phyloP scores from a whole-genome alignment of 176 grass and related monocot species.

The Musa schizocarpa region DNA sequence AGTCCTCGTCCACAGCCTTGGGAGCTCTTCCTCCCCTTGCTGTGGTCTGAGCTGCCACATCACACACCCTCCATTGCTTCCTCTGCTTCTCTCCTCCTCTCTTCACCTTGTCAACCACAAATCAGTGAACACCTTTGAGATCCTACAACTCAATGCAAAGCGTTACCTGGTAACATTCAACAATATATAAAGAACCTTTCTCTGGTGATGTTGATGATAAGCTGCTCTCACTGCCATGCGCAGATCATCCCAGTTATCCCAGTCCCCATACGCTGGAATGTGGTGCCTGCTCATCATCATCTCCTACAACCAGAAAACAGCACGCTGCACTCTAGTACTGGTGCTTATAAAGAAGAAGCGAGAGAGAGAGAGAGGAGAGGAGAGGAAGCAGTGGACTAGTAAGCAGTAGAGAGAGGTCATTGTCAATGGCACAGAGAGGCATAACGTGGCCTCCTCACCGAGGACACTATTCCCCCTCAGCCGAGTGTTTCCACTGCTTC shows the following conservation, averaged over 20 bases:
- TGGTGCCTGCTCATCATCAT: background rate
- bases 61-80: slow-evolving; percentile 2
- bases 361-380: no score
- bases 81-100: background rate
- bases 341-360: no score
- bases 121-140: no score
- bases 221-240: no score
- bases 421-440: no score
- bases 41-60: background rate
- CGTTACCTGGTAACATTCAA: background rate
- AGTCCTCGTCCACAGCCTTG: slow-evolving; percentile 6
- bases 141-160: no score
- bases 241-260: background rate
- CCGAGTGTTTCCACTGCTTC: background rate
- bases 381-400: no score
- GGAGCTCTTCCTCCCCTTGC: background rate
- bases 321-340: no score
- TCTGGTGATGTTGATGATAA: background rate
- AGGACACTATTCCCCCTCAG: no score
- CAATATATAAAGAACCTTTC: background rate
- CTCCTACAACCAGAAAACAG: background rate
- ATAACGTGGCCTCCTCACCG: no score
- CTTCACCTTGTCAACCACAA: background rate
- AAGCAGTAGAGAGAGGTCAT: no score
- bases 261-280: background rate